Base-by-base conservation (phyloP, 805 yeast species). In the Sporopachydermia quercuum region DNA sequence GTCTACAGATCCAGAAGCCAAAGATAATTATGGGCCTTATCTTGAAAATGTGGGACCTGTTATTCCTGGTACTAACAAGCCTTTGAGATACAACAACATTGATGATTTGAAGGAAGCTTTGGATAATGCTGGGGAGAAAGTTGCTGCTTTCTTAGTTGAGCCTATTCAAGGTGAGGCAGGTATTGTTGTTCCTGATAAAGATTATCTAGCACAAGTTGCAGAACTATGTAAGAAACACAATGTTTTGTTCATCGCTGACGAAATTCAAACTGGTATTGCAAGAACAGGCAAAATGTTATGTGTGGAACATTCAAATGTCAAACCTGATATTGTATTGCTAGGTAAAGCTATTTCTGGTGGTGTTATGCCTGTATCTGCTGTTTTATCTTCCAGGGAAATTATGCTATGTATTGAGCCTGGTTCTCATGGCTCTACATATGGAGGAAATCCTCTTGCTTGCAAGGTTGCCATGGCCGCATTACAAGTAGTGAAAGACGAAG, bases 111-210 rank as follows among this genome's bases (percentile, higher is more conserved):
- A 85, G 61, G 66, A 67, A 49, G 95, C 94, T 2, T 76, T 87
- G 52, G 65, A 69, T 47, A 72, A 72, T 42, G 85, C 89, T 16
- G 96, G 96, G 47, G 89, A 82, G 57, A 78, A 76, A 57, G 76
- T 89, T 47, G 94, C 95, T 36, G 97, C 95, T 35, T 73, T 89
- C 48, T 64, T 89, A 47, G 73, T 89, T 50, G 97, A 89, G 64
- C 96, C 96, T 46, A 87, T 87, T 54, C 97, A 89, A 61, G 97
- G 97, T 58, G 97, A 89, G 60, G 97, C 97, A 23, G 97, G 97
- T 50, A 89, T 89, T 48, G 89, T 87, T 18, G 96, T 87, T 17
- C 96, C 97, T 40, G 91, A 91, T 48, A 63, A 57, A 38, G 93
- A 74, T 51, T 89, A 87, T 65, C 70, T 89, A 49, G 61, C 76